Evolutionary conservation across 495 filamentous ascomycete species (phyloP).

Genomic region (Lindgomyces ingoldianus): DNA sequence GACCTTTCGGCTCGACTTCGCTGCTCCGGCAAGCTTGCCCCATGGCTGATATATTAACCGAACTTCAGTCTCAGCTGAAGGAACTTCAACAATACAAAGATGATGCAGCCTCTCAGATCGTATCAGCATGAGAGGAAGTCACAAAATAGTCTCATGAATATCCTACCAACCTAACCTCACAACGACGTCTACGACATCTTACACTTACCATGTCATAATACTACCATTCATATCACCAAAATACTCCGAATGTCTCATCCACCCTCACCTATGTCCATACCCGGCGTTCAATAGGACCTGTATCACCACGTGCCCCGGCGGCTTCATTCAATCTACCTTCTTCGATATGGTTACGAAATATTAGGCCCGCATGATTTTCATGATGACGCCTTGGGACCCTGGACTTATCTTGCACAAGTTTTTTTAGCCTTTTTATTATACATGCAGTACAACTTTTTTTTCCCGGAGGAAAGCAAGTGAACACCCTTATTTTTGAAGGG

Average conservation of each 20-base stretch:
- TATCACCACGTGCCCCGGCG: slow-evolving; percentile 28
- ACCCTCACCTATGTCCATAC: slow-evolving; percentile 7
- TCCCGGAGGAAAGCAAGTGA: not conserved
- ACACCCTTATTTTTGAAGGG: not conserved
- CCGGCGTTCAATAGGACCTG: slow-evolving; percentile 15
- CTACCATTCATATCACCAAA: not conserved
- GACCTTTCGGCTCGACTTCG: slow-evolving; percentile 42
- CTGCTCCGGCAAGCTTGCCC: slow-evolving; percentile 46
- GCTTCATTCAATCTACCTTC: slow-evolving; percentile 3
- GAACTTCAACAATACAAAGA: slow-evolving; percentile 40
- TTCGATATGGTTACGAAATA: not conserved
- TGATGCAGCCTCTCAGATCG: slow-evolving; percentile 21
- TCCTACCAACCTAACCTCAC: not conserved
- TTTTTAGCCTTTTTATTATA: not conserved
- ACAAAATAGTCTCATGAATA: not conserved
- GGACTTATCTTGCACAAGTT: not conserved
- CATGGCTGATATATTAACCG: slow-evolving; percentile 45
- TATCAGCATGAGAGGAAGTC: slow-evolving; percentile 11
- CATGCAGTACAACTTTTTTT: slow-evolving; percentile 2
- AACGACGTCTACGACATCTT: slow-evolving; percentile 4
- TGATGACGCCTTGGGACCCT: not conserved
- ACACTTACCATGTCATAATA: not conserved
- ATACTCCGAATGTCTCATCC: not conserved
- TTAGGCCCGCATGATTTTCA: not conserved
- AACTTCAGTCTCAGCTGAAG: slow-evolving; percentile 39